Conservation (phyloP, 2,329 filamentous ascomycete genomes). For the Phialophora expanda region DNA sequence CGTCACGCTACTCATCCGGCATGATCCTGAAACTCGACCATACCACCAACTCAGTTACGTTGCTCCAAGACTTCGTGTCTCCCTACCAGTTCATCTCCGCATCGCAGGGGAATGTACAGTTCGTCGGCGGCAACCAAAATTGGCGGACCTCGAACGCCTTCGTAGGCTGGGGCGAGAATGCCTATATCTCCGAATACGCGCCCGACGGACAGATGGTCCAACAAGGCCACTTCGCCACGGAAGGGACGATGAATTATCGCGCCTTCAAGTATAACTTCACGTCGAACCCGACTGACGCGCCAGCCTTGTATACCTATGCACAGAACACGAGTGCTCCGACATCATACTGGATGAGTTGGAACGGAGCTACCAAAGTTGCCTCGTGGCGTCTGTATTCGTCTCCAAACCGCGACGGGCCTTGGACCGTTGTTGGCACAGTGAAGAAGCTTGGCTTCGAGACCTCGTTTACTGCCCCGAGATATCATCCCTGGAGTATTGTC, state of each 20-base stretch:
- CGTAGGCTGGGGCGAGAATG: constrained; percentile 50
- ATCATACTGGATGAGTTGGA: constrained; percentile 52
- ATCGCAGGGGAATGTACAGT: constrained; percentile 48
- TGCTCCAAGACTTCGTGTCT: constrained; percentile 43
- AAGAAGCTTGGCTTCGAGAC: constrained; percentile 50
- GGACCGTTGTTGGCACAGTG: constrained; percentile 41
- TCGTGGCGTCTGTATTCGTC: constrained; percentile 47
- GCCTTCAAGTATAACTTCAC: constrained; percentile 46
- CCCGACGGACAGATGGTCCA: constrained; percentile 45
- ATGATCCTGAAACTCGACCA: constrained; percentile 50
- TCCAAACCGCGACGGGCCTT: constrained; percentile 33
- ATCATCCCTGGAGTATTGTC: constrained; percentile 31
- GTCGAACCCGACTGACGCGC: constrained; percentile 27
- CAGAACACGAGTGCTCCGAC: constrained; percentile 28
- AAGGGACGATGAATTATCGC: constrained; percentile 50
- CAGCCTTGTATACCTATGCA: constrained; percentile 32
- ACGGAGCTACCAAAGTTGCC: constrained; percentile 55
- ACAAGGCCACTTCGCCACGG: constrained; percentile 46
- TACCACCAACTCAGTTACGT: constrained; percentile 43
- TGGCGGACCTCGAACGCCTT: constrained; percentile 45
- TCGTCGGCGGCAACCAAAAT: constrained; percentile 33
- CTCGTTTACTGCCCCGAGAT: constrained; percentile 38
- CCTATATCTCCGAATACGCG: constrained; percentile 48
- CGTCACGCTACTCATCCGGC: constrained; percentile 47
- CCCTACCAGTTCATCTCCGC: constrained; percentile 27